Evolutionary conservation across 805 yeast genomes (phyloP), one percentile per base, ranked within the genome.

Genomic region (Saturnispora besseyi): DNA sequence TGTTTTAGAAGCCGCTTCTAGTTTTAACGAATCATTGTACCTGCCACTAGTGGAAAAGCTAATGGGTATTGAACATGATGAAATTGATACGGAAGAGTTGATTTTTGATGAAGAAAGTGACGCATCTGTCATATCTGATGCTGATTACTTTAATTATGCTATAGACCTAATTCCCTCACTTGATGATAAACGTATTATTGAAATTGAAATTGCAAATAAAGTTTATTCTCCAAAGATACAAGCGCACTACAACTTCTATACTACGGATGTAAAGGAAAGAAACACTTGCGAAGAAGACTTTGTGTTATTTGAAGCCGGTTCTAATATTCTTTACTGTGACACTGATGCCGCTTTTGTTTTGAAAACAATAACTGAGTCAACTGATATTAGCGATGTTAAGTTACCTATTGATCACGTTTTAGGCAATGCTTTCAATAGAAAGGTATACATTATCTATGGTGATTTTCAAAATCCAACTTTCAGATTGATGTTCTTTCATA

Each of bases 341-440:
- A 69, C 82, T 3, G 86, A 79, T 49, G 95, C 84, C 51, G 75
- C 88, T 1, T 93, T 78, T 63, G 95, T 96, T 3, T 70, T 93
- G 50, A 82, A 84, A 62, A 77, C 87, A 0, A 69, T 70, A 26
- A 66, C 68, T n/a, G 57, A 61, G 5, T 43, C 51, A n/a, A 28
- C 45, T 31, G 12, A 41, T 12, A 40, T 48, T 12, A 44, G 45
- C 8, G 59, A 64, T 1, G 41, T 56, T 5, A 29, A 67, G 13
- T 42, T 67, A 3, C 70, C 78, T 0, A 75, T 77, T 53, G 97
- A 91, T 59, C 71, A 88, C 50, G 68, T 84, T 0, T 71, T 87
- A 44, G 95, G 95, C 0, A 44, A 54, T 3, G 61, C 59, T 4
- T 60, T 65, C 2, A 73, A 76, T 22, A 49, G 48, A 0, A 55